Base-by-base conservation (phyloP, 495 filamentous ascomycete species). In the Neurospora pannonica region DNA sequence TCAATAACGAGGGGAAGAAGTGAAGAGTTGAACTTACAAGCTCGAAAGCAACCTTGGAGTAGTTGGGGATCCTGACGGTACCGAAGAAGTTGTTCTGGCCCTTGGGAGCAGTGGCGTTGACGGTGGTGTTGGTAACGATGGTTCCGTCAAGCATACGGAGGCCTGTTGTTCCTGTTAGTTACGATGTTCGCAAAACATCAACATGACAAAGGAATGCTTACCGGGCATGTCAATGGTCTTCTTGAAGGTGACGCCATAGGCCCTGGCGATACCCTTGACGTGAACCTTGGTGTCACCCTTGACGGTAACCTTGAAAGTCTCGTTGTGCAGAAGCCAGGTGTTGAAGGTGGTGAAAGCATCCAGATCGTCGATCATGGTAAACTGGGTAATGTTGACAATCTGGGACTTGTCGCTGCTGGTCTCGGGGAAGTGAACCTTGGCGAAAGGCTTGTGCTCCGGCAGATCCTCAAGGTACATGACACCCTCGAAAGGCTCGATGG, bases 61-160 rank as follows among this genome's bases (percentile, higher is more conserved):
- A 88, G 78, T 95, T 95, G 73, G 92, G 92, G 43, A 95, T 92
- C 71, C 78, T 83, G 42, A 89, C 87, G 5, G 82, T 86, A 76
- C 89, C 92, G 39, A 86, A 83, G 84, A 93, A 87, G 82, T 94
- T 94, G 71, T 86, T 84, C 71, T 86, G 85, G 71, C 86, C 82
- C 31, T 78, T 48, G 39, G 83, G 78, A 8, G 78, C 43, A 17
- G 76, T 74, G 71, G 84, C 70, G 67, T 86, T 76, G 71, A 92
- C 85, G 54, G 79, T 79, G 76, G 88, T 83, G 24, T 87, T 80
- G 38, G 85, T 82, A 39, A 93, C 84, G 10, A 83, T 83, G 76
- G 91, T 89, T 73, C 92, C 90, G 19, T 83, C 80, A 70, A 94
- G 86, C 71, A 84, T 81, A 21, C 80, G 79, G 15, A 87, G 79